Evolutionary conservation across 805 yeast genomes (phyloP), one percentile per base, ranked within the genome.

Genomic region (Starmerella stigmatis): DNA sequence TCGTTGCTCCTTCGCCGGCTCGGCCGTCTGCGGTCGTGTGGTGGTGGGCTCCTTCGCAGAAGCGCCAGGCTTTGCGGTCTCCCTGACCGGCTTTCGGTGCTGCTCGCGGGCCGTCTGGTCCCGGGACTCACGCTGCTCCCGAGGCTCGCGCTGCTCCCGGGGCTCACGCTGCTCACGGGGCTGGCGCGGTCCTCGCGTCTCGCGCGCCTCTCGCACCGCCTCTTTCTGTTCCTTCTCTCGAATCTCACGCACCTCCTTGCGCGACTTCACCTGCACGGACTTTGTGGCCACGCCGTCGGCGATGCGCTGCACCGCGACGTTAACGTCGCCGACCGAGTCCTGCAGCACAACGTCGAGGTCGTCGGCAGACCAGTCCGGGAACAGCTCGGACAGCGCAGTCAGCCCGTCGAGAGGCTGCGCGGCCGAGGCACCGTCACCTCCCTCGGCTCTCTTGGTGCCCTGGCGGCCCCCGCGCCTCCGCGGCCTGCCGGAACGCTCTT

Each of bases 351-450:
- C 75, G 37, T 71, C 66, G 60, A 92, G 76, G 61, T 92, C 98
- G 23, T 83, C 94, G 44, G 73, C 70, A 39, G 83, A 74, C 98
- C 98, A 92, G 61, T 84, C 95, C 35, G 96, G 94, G 68, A 92
- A 88, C 70, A 92, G 72, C 65, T 89, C 97, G 41, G 72, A 64
- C 56, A 89, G 74, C 29, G 82, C 75, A n/a, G 41, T 43, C 35
- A 30, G 23, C 19, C 44, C 42, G 43, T 26, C 46, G 44, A 25
- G 16, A 21, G 32, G 33, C 41, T 12, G 20, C 40, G 10, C 34
- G 25, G 45, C 45, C 19, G 48, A 37, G 19, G 35, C 28, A 13
- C 44, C 40, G 21, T 20, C 34, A 9, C 41, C 41, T 16, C 36
- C 30, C 21, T 22, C 32, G 39, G 34, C 45, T 3, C 35, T 41